Base-by-base conservation (phyloP, 306 rosid species). In the Cicer cuneatum region DNA sequence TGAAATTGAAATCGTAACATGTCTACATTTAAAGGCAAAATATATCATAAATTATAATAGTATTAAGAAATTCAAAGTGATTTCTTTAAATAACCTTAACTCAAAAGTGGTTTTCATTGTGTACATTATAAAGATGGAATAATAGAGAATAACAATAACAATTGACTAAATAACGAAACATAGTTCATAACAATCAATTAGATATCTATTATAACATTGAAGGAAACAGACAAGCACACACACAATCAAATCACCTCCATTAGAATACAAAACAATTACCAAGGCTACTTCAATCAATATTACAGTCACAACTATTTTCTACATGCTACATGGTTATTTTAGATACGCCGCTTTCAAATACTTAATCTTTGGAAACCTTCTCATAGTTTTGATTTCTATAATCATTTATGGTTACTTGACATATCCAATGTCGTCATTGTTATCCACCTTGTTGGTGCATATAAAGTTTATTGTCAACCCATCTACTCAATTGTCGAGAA, bases 291-390 rank as follows among this genome's bases (percentile, higher is more conserved):
- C 64, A 0, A 4, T 78, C 0, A 85, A 83, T 61, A 73, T 74
- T 13, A 1, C 14, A 15, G 74, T 81, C 40, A 85, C 88, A 11
- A 78, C 85, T 0, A 0, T 69, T 42, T 85, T 85, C 80, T 85
- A 81, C 47, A 51, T 85, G 82, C 43, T 78, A 0, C 81, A 85
- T 48, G 85, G 88, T 7, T 71, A 81, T 51, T 81, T 85, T 2
- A 85, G 88, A 0, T 85, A 81, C 42, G 83, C 88, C 10, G 73
- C 83, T 14, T 85, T 85, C 5, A 85, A 85, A 59, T 85, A 85
- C 45, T 0, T 1, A 2, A 81, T 83, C 47, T 85, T 85, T 0
- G 82, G 83, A 38, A 85, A 85, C 77, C 83, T 85, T 2, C 77
- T 85, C 11, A 81, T 16, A 83, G 83, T 13, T 81, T 78, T 12